Evolutionary conservation across 2,329 filamentous ascomycete genomes (phyloP), one percentile per base, ranked within the genome.

Genomic region (Penicillium sp.): DNA sequence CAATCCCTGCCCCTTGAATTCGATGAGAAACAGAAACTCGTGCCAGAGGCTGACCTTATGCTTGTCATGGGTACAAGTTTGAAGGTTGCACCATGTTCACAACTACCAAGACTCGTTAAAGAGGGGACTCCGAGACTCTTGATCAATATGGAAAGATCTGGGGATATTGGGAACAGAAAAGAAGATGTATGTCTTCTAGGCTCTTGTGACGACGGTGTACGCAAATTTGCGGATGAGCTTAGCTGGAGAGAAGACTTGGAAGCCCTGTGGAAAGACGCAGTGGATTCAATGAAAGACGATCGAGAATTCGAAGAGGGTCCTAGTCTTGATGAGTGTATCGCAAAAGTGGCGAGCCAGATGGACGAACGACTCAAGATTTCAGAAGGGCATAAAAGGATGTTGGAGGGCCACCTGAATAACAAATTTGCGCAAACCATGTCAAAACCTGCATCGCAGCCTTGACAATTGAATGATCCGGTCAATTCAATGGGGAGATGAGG

Each of bases 231-330:
- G 1, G 83, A 88, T 65, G 86, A 86, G 35, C 84, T 94, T 28
- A 92, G 92, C 0, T 97, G 93, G 93, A 75, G 83, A 2, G 86
- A 90, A 1, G 92, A 97, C 72, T 80, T 97, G 22, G 90, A 96
- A 71, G 75, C 70, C 7, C 66, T 90, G 56, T 96, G 91, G 91
- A 80, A 84, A 7, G 78, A 80, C 26, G 82, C 88, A 0, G 86
- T 88, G 1, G 83, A 88, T n/a, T 79, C 85, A 13, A 78, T 84
- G 60, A 82, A 87, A 69, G 84, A 84, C 8, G 9, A 78, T 79
- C 58, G 79, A 56, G 58, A 60, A 28, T 53, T 62, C 61, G 68
- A 68, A 13, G 49, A 64, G 55, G 84, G 85, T 54, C 82, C 86
- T 63, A 66, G 66, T 40, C 65, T 85, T 5, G 78, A 83, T 61